phyloP scores from a whole-genome alignment of 1,284 basidiomycete genomes.

The Rhodotorula sp. region DNA sequence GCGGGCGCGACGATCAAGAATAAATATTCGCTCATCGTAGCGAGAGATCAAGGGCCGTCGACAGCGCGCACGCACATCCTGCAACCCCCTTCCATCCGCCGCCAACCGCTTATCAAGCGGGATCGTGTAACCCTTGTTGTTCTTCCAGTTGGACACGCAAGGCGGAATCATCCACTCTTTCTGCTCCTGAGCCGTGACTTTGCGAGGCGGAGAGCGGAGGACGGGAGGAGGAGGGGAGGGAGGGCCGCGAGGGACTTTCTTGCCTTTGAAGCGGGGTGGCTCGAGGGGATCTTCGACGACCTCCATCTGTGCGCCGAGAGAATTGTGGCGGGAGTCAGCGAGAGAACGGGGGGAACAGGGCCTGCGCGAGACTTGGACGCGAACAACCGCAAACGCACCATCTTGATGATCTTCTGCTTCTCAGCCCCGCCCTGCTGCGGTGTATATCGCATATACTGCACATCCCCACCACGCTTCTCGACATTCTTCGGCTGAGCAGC shows the following conservation, averaged over 20 bases:
- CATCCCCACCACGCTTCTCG: conserved; percentile 35
- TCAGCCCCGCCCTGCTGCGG: conserved; percentile 75
- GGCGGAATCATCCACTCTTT: conserved; percentile 99
- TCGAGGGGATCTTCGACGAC: conserved; percentile 96
- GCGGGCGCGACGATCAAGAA: not conserved
- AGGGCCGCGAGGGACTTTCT: conserved; percentile 94
- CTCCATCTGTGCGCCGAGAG: conserved; percentile 51
- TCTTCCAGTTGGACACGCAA: conserved; percentile 99
- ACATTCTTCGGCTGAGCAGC: conserved; percentile 73
- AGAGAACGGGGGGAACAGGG: too few species aligned
- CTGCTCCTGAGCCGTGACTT: conserved; percentile 93
- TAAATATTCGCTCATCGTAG: too few species aligned
- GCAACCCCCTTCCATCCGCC: conserved; percentile 92
- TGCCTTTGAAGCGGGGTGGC: conserved; percentile 95
- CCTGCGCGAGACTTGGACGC: too few species aligned
- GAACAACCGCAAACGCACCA: conserved; percentile 57
- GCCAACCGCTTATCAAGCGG: conserved; percentile 97
- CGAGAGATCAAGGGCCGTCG: not conserved
- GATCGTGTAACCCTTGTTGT: conserved; percentile 99
- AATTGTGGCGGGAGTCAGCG: too few species aligned
- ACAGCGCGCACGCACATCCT: conserved; percentile 74
- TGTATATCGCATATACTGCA: conserved; percentile 87
- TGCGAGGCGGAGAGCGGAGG: conserved; percentile 88
- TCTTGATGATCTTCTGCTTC: conserved; percentile 97
- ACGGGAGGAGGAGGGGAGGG: conserved; percentile 97